phyloP scores from a whole-genome alignment of 176 grass and related monocot genomes.

The Tillandsia leiboldiana region DNA sequence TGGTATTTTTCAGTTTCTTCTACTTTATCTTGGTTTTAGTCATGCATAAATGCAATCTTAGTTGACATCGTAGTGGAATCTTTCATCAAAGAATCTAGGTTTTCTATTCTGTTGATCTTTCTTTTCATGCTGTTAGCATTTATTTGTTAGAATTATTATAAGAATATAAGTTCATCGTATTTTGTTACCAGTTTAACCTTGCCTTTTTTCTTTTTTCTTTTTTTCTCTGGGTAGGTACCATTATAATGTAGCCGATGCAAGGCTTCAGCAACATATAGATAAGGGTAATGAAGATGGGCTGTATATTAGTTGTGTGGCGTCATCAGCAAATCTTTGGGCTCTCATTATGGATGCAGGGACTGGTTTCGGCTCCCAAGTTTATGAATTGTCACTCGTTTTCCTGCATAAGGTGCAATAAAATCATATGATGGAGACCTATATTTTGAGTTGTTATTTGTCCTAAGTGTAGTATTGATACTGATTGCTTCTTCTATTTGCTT shows the following conservation, averaged over 20 bases:
- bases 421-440: slow-evolving; percentile 15
- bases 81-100: no score
- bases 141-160: background rate
- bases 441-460: background rate
- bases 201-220: background rate
- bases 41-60: no score
- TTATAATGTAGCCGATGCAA: slow-evolving; percentile 80
- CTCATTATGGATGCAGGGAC: slow-evolving; percentile 88
- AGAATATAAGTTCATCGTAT: background rate
- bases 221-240: slow-evolving; percentile 50
- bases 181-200: background rate
- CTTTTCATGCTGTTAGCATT: background rate
- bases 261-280: slow-evolving; percentile 79
- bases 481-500: background rate
- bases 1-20: no score
- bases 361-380: slow-evolving; percentile 63
- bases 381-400: slow-evolving; percentile 64
- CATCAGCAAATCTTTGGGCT: slow-evolving; percentile 66
- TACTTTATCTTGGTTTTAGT: no score
- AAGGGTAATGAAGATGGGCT: slow-evolving; percentile 83
- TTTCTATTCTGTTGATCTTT: background rate
- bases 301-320: slow-evolving; percentile 74
- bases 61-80: no score
- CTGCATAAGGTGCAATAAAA: slow-evolving; percentile 55
- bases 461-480: background rate